phyloP scores from a whole-genome alignment of 2,329 filamentous ascomycete species.

The Kalmusia sp. region DNA sequence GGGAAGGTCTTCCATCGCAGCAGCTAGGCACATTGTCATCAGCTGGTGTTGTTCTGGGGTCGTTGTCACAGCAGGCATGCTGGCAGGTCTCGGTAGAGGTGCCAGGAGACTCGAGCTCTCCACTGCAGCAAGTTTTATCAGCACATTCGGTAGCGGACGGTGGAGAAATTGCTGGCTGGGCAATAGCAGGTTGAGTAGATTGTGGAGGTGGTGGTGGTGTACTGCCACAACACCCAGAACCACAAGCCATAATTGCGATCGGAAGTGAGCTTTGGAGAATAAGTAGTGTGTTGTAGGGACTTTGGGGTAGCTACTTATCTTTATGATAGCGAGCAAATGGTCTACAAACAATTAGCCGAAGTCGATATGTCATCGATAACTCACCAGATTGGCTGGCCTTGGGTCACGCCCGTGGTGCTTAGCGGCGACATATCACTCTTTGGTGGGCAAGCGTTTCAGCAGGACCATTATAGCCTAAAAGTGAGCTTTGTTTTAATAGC shows the following conservation, averaged over 20 bases:
- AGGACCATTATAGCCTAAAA: no score
- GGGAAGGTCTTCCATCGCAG: slow-evolving; percentile 11
- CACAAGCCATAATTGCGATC: slow-evolving; percentile 20
- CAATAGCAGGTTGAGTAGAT: background rate
- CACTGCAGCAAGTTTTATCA: background rate
- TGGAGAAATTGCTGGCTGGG: background rate
- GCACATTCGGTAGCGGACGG: background rate
- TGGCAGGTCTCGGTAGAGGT: background rate
- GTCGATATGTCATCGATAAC: no score
- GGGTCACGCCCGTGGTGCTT: no score
- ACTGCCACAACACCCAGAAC: slow-evolving; percentile 19
- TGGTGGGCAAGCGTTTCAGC: no score
- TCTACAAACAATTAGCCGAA: no score
- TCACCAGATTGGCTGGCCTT: no score
- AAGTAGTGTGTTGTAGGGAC: no score
- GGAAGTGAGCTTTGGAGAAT: background rate
- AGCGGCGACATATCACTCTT: no score
- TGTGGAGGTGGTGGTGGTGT: background rate
- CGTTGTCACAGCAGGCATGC: background rate
- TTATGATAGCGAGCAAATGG: no score
- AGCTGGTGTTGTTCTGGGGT: background rate
- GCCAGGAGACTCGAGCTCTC: background rate
- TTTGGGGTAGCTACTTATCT: no score
- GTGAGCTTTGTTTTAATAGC: no score
- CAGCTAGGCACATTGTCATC: background rate